phyloP scores from a whole-genome alignment of 768 basidiomycete genomes.

The Crucibulum laeve region DNA sequence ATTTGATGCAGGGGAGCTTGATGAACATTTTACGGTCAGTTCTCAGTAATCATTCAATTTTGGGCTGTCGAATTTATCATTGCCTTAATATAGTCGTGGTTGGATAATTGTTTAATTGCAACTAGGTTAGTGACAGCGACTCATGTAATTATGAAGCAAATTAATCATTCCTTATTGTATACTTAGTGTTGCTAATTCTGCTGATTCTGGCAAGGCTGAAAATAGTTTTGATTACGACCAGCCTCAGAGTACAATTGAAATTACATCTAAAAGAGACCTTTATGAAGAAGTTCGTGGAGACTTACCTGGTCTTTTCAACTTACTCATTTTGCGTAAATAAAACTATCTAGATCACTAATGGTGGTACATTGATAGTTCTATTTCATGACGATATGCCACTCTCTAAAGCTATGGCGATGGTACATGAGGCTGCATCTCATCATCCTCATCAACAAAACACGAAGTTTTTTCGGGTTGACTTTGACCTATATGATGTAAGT shows the following conservation, averaged over 20 bases:
- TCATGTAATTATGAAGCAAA: neutral
- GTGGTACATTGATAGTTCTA: neutral
- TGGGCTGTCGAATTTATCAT: no score
- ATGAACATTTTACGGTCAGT: neutral
- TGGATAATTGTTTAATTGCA: neutral
- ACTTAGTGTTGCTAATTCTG: neutral
- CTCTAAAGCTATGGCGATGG: neutral
- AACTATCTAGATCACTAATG: neutral
- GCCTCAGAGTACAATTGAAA: neutral
- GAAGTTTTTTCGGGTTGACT: neutral
- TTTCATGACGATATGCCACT: neutral
- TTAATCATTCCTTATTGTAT: neutral
- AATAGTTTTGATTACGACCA: neutral
- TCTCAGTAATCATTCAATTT: neutral
- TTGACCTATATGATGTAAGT: neutral
- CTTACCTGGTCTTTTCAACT: neutral
- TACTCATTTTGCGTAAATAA: neutral
- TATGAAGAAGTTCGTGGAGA: neutral
- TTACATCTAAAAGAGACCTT: neutral
- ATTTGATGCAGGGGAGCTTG: neutral
- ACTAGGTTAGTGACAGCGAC: neutral
- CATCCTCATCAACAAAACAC: neutral
- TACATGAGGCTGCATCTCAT: neutral
- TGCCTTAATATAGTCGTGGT: neutral
- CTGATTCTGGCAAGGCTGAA: no score